Evolutionary conservation across 2,329 filamentous ascomycete species (phyloP).

Genomic region (Sphaceloma murrayae): DNA sequence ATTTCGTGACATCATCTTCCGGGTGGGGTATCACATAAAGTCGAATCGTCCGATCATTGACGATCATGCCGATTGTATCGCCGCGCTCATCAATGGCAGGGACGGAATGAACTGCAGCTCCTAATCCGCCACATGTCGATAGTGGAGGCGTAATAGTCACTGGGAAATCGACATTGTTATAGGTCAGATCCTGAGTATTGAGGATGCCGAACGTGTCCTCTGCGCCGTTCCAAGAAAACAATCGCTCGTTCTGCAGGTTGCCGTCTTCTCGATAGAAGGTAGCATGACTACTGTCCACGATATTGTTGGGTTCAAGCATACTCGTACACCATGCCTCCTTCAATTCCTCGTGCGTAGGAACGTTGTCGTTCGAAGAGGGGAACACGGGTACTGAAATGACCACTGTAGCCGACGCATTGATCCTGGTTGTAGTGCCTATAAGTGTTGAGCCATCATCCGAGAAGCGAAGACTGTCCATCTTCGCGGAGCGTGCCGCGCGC

Average conservation of each 20-base stretch:
- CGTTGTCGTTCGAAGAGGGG: constrained; percentile 23
- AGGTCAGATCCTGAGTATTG: constrained; percentile 28
- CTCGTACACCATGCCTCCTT: constrained; percentile 33
- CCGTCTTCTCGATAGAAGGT: constrained; percentile 29
- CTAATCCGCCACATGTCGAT: constrained; percentile 30
- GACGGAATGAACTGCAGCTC: constrained; percentile 30
- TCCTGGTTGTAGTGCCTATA: constrained; percentile 30
- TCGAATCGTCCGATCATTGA: constrained; percentile 31
- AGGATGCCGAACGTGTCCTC: constrained; percentile 31
- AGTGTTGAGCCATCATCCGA: constrained; percentile 31
- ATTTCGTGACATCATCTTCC: constrained; percentile 22
- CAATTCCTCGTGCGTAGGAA: constrained; percentile 29
- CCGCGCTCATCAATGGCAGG: constrained; percentile 31
- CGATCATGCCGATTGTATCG: constrained; percentile 31
- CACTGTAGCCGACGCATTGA: constrained; percentile 30
- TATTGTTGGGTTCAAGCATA: constrained; percentile 31
- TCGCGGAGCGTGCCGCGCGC: constrained; percentile 28
- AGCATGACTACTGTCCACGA: constrained; percentile 31
- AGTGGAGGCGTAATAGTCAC: constrained; percentile 31
- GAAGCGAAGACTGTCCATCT: constrained; percentile 30
- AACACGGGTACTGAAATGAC: constrained; percentile 30
- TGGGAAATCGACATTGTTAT: constrained; percentile 31
- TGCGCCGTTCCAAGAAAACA: constrained; percentile 31
- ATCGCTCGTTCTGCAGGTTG: constrained; percentile 26
- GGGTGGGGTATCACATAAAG: constrained; percentile 29